Conservation (phyloP, 805 yeast genomes). For the Yamadazyma takamatsuzukensis region DNA sequence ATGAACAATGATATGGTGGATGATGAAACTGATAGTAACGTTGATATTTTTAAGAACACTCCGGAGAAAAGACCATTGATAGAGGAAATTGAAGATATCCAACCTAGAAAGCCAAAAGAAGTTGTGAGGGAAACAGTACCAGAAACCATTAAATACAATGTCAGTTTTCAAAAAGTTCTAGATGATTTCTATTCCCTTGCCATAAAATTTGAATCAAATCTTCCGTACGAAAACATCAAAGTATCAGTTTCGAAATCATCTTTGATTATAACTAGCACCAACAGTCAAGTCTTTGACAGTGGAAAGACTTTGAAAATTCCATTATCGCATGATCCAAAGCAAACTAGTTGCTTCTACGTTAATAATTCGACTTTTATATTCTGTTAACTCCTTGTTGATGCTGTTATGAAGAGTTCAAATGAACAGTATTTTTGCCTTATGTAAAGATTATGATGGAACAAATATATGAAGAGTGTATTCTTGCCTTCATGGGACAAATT, state of each 20-base stretch:
- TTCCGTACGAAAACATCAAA: slow-evolving; percentile 6
- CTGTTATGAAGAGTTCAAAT: too few relatives aligned
- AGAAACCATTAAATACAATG: slow-evolving; percentile 2
- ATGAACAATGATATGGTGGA: slow-evolving; percentile 18
- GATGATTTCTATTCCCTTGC: slow-evolving; percentile 1
- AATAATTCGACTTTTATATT: slow-evolving; percentile 4
- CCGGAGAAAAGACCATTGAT: slow-evolving; percentile 42
- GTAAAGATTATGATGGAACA: too few relatives aligned
- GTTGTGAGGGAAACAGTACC: background rate
- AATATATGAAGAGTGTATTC: too few relatives aligned
- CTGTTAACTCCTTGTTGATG: too few relatives aligned
- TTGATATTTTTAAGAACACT: slow-evolving; percentile 1
- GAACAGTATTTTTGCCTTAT: too few relatives aligned
- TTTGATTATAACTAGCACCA: background rate
- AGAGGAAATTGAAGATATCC: slow-evolving; percentile 44
- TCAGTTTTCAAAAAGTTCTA: slow-evolving; percentile 15
- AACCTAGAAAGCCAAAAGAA: background rate
- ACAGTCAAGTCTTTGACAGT: background rate
- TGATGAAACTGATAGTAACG: slow-evolving; percentile 4
- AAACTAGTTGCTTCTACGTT: slow-evolving; percentile 6
- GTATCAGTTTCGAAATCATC: slow-evolving; percentile 2
- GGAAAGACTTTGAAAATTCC: slow-evolving; percentile 3
- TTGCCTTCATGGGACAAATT: too few relatives aligned
- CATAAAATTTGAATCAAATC: slow-evolving; percentile 7
- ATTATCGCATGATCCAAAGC: background rate